These are phyloP conservation scores for Suillus brevipes DNA, from an alignment of 768 basidiomycete genomes.

Conservation along the genomic window DNA sequence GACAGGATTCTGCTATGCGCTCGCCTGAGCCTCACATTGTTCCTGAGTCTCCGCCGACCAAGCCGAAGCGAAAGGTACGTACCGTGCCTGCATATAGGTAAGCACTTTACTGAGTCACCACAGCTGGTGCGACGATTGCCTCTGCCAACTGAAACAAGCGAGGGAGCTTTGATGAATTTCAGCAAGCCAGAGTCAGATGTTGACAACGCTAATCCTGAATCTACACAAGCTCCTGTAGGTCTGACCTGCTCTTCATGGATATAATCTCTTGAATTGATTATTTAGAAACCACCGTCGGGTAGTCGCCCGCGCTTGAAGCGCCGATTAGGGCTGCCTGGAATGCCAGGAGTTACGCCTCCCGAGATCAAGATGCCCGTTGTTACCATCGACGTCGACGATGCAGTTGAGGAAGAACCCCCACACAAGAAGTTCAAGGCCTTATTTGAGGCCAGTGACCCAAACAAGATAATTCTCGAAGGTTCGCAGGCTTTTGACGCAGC, in stretches of 20 bases:
- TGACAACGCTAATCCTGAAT: constrained; percentile 14
- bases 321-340: constrained; percentile 39
- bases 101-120: background rate
- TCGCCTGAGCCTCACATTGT: constrained; percentile 21
- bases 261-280: background rate
- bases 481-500: constrained; percentile 15
- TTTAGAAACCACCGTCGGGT: constrained; percentile 42
- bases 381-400: constrained; percentile 21
- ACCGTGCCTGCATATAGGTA: background rate
- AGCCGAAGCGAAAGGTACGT: constrained; percentile 34
- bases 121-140: constrained; percentile 5
- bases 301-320: constrained; percentile 54
- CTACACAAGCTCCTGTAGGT: constrained; percentile 28
- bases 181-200: constrained; percentile 2
- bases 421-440: constrained; percentile 70
- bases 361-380: constrained; percentile 18
- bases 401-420: constrained; percentile 46
- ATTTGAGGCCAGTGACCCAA: constrained; percentile 65
- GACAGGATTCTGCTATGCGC: constrained; percentile 11
- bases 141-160: background rate
- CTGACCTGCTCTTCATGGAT: background rate
- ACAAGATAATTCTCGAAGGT: constrained; percentile 34
- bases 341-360: constrained; percentile 19
- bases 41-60: constrained; percentile 23
- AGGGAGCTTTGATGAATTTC: background rate